Evolutionary conservation across 2,329 filamentous ascomycete species (phyloP).

Genomic region (Celoporthe dispersa): DNA sequence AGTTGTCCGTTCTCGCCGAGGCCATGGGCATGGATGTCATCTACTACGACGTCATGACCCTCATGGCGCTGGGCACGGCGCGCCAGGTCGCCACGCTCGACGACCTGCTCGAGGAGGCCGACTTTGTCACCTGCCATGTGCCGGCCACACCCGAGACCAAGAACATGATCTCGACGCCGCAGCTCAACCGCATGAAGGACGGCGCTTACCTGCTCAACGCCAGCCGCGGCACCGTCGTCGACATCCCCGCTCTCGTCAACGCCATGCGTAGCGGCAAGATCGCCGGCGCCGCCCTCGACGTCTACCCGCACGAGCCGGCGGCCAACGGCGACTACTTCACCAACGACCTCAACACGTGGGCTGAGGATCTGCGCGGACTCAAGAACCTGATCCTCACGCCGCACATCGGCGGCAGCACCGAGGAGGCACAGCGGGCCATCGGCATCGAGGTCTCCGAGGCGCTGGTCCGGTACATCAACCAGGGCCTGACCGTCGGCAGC

Average conservation of each 20-base stretch:
- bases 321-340: constrained; percentile 97
- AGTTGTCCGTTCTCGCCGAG: constrained; percentile 93
- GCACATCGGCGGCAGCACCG: constrained; percentile 96
- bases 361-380: constrained; percentile 79
- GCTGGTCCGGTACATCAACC: constrained; percentile 92
- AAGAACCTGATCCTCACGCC: constrained; percentile 95
- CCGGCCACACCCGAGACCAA: constrained; percentile 91
- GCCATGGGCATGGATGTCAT: constrained; percentile 98
- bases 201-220: constrained; percentile 97
- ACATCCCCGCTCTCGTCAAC: constrained; percentile 89
- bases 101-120: constrained; percentile 75
- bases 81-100: constrained; percentile 81
- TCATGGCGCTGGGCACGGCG: constrained; percentile 92
- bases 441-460: constrained; percentile 90
- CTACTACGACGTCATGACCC: constrained; percentile 92
- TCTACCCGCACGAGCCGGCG: constrained; percentile 91
- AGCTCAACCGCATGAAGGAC: constrained; percentile 88
- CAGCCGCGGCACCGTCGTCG: constrained; percentile 88
- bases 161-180: constrained; percentile 81
- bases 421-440: constrained; percentile 96
- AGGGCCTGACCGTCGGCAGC: constrained; percentile 85
- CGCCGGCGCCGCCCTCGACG: constrained; percentile 93
- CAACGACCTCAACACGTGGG: constrained; percentile 80
- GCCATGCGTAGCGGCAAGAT: constrained; percentile 85
- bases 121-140: constrained; percentile 95